Evolutionary conservation across 2,329 filamentous ascomycete species (phyloP).

Genomic region (Cadophora malorum): DNA sequence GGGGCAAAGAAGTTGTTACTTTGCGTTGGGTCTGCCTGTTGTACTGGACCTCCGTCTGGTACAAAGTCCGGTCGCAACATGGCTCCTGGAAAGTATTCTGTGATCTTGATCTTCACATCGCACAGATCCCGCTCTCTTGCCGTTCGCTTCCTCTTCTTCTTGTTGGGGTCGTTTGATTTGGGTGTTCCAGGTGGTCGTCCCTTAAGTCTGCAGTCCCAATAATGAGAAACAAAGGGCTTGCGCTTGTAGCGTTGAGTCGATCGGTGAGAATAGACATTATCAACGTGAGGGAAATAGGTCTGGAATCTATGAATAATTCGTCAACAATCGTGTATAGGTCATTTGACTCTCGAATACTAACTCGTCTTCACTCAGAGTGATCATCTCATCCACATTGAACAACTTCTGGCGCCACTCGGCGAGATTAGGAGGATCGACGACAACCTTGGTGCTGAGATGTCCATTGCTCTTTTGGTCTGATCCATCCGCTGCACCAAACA

Average conservation of each 20-base stretch:
- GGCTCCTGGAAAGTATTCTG: constrained; percentile 72
- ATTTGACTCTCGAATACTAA: constrained; percentile 49
- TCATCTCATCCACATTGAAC: constrained; percentile 77
- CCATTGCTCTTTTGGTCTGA: constrained; percentile 54
- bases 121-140: constrained; percentile 81
- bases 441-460: constrained; percentile 61
- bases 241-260: constrained; percentile 83
- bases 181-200: constrained; percentile 79
- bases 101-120: constrained; percentile 87
- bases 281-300: constrained; percentile 82
- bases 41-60: constrained; percentile 40
- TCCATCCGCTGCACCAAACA: constrained; percentile 47
- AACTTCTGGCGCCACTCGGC: constrained; percentile 73
- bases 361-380: constrained; percentile 77
- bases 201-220: constrained; percentile 85
- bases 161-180: constrained; percentile 79
- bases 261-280: constrained; percentile 85
- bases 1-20: constrained; percentile 44
- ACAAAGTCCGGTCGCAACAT: constrained; percentile 45
- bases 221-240: constrained; percentile 82
- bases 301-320: constrained; percentile 62
- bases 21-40: constrained; percentile 34
- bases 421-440: constrained; percentile 71
- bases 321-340: constrained; percentile 1
- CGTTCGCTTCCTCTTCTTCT: constrained; percentile 80